Evolutionary conservation across 2,329 filamentous ascomycete species (phyloP), one percentile per base, ranked within the genome.

Genomic region (Diplocarpon mali): DNA sequence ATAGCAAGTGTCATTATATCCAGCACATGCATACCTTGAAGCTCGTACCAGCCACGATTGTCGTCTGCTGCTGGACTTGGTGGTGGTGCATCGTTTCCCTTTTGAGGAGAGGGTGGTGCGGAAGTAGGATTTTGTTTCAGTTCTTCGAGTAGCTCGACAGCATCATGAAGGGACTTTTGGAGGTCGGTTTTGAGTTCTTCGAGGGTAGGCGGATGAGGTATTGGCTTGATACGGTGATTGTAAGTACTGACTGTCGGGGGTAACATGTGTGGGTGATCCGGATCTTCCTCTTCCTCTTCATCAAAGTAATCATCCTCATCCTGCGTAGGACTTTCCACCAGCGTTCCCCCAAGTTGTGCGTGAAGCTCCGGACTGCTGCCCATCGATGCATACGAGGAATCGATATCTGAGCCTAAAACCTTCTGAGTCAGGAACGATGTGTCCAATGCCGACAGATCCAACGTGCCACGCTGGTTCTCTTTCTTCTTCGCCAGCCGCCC

Each of bases 231-330:
- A 55, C 84, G 82, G 58, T 88, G 80, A 53, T 85, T 88, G 65
- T 96, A 98, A 2, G 92, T 98, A 71, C 89, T 95, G 34, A 90
- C 87, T 0, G 92, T 98, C 0, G 92, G 92, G n/a, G 92, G 90
- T 3, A 95, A 78, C 78, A 98, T 90, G 49, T 82, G 75, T 27
- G 78, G 75, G 47, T 87, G 84, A 15, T 72, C 70, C 15, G 72
- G 84, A 14, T 72, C 70, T 15, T 72, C 70, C 57, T 76, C 75
- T 42, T 80, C 76, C 35, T 78, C 67, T 39, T 60, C 64, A 49
- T 59, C 62, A 40, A 56, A 76, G 38, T 69, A 74, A 50, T 71
- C 71, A 20, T 65, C 67, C 10, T 67, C 42, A 64, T 65, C 58
- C 20, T 69, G 63, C 63, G 54, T 51, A 35, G 57, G 60, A 41